Evolutionary conservation across 2,329 filamentous ascomycete species (phyloP), one percentile per base, ranked within the genome.

Genomic region (Epichloe uncinata): DNA sequence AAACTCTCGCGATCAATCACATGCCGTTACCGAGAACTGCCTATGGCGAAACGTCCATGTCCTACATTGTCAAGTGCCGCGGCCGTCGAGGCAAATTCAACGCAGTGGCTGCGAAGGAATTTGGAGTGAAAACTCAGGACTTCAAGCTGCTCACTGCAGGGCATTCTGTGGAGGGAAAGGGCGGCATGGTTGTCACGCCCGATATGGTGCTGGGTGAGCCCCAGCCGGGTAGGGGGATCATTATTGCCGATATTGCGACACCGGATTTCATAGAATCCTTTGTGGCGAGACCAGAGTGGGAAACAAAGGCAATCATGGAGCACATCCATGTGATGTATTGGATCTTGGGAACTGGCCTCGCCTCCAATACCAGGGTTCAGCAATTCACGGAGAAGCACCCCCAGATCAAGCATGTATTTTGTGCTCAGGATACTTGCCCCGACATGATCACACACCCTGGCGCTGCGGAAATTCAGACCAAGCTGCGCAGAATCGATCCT

Each of bases 61-160:
- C 85, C 51, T 98, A 98, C 65, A 83, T 98, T 51, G 76, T 95
- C 61, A 86, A 87, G 57, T 81, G 79, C 49, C 80, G 88, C 54
- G 73, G 82, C 37, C 76, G 84, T 49, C 79, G 93, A 48, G 93
- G 93, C 48, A 91, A 84, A 59, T 96, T 98, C 60, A 74, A 87
- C 53, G 69, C 78, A 0, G 63, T 75, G 45, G 78, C 73, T 51
- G 91, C 89, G 0, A 73, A 69, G 53, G 72, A 69, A 30, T 68
- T 88, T 2, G 83, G 83, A 1, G 77, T 97, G 0, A 67, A 69
- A 18, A 74, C 71, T 48, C 63, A 56, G 0, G 69, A 82, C 45
- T 94, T 75, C 64, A 72, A 72, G 36, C 58, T 64, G 12, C 72
- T 98, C 42, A 73, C 82, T 0, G 63, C 60, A 1, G 88, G 89